Evolutionary conservation across 1,284 basidiomycete species (phyloP).

Genomic region (Irpex sp.): DNA sequence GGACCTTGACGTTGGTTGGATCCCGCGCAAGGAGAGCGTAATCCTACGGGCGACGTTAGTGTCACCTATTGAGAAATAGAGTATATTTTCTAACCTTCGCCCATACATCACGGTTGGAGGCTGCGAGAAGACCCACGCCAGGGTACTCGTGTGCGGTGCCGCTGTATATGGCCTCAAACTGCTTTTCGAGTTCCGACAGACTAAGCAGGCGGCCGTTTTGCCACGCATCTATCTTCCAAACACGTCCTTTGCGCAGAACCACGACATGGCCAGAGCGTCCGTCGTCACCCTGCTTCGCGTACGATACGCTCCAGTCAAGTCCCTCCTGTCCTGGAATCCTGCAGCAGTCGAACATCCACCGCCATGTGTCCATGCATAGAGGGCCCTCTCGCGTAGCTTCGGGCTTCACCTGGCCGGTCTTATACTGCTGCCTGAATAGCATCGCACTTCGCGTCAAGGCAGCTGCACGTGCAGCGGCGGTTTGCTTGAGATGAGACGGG

Average conservation of each 20-base stretch:
- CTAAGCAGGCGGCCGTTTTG: slow-evolving; percentile 59
- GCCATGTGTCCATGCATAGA: slow-evolving; percentile 87
- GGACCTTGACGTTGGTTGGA: slow-evolving; percentile 53
- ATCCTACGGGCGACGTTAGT: slow-evolving; percentile 40
- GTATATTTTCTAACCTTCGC: slow-evolving; percentile 53
- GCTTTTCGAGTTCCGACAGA: slow-evolving; percentile 65
- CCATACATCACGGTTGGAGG: slow-evolving; percentile 82
- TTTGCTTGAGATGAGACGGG: slow-evolving; percentile 56
- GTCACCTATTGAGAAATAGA: not conserved
- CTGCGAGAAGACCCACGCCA: slow-evolving; percentile 74
- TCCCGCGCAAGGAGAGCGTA: slow-evolving; percentile 56
- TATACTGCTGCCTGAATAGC: slow-evolving; percentile 68
- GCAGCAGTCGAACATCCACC: slow-evolving; percentile 95
- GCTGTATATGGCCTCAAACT: slow-evolving; percentile 73
- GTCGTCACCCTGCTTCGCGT: slow-evolving; percentile 56
- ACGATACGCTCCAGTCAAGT: slow-evolving; percentile 75
- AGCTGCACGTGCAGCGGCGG: slow-evolving; percentile 71
- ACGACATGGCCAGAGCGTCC: slow-evolving; percentile 76
- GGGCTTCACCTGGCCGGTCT: slow-evolving; percentile 63
- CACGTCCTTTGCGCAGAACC: slow-evolving; percentile 72
- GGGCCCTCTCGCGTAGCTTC: slow-evolving; percentile 74
- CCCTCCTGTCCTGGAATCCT: slow-evolving; percentile 73
- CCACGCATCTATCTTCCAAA: slow-evolving; percentile 71
- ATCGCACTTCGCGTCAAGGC: slow-evolving; percentile 65
- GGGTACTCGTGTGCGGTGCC: slow-evolving; percentile 60